Evolutionary conservation across 495 filamentous ascomycete species (phyloP), one percentile per base, ranked within the genome.

Genomic region (Thozetella sp.): DNA sequence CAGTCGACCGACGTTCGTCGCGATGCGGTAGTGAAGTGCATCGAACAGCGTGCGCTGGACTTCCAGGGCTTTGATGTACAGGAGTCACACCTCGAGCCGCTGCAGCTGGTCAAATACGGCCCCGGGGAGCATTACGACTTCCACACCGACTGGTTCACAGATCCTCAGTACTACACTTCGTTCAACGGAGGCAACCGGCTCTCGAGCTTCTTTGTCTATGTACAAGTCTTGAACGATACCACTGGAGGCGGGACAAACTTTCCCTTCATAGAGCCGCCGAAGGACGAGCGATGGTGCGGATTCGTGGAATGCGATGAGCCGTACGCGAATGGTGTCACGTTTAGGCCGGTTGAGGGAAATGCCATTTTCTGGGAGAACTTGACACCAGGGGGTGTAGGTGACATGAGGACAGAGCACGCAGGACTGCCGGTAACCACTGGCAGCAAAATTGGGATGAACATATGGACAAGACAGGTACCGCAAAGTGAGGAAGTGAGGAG

Each of bases 351-450:
- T 3, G 77, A 80, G 63, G 88, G 88, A 10, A 89, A 88, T 74
- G 88, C 87, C 6, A 81, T 92, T 22, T 92, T 86, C 65, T 92
- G 89, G 88, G 80, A 84, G 75, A 92, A 92, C 73, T 67, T 92
- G 56, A 64, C 76, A 20, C 56, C 66, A 13, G 65, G 76, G 1
- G 87, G 88, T 43, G 73, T 65, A 11, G 87, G 86, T 25, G 85
- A 89, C 69, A 67, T 77, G 59, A 79, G 84, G 67, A 88, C 83
- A 25, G 82, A 88, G 72, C 89, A 92, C 75, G 87, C 87, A 15
- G 86, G 87, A 40, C 68, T 88, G 63, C 87, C 88, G 25, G 88
- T 91, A 12, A 82, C 76, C 26, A 75, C 71, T 54, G 89, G 89
- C 26, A 79, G 69, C 55, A 92, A 92, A 78, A 80, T 90, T 57